These are phyloP conservation scores for Apophysomyces elegans DNA, from an alignment of 371 early-diverging fungal genomes.

Conservation along the genomic window DNA sequence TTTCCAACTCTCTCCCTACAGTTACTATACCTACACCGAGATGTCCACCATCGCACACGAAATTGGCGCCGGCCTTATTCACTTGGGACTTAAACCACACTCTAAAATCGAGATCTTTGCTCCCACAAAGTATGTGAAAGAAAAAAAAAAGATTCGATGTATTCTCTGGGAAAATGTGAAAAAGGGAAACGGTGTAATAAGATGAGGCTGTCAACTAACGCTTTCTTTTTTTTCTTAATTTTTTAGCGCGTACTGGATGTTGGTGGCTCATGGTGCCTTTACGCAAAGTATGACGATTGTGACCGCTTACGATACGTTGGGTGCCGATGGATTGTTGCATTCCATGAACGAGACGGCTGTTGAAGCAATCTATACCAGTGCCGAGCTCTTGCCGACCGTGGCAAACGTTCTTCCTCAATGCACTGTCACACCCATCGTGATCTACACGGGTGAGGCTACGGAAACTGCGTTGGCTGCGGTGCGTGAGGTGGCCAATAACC, in stretches of 20 bases:
- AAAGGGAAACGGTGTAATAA: too few relatives aligned
- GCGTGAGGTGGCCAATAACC: conserved; percentile 20
- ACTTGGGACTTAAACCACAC: conserved; percentile 65
- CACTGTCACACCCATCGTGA: conserved; percentile 54
- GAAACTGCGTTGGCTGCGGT: conserved; percentile 28
- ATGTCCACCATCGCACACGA: conserved; percentile 49
- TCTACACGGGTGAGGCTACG: conserved; percentile 45
- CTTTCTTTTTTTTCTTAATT: not conserved
- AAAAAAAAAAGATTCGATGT: not conserved
- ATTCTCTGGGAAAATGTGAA: not conserved
- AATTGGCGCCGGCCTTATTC: conserved; percentile 69
- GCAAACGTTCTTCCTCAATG: conserved; percentile 34
- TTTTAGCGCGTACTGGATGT: conserved; percentile 74
- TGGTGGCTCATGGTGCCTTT: conserved; percentile 60
- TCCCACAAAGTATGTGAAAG: conserved; percentile 68
- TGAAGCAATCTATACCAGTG: conserved; percentile 61
- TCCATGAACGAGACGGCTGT: conserved; percentile 67
- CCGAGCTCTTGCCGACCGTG: conserved; percentile 63
- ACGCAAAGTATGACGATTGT: conserved; percentile 65
- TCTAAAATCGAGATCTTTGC: conserved; percentile 78
- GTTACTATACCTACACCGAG: conserved; percentile 72
- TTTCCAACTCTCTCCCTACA: conserved; percentile 70
- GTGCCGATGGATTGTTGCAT: conserved; percentile 66
- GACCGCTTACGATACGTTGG: conserved; percentile 80
- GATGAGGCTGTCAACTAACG: too few relatives aligned